Evolutionary conservation across 768 basidiomycete genomes (phyloP).

Genomic region (Candolleomyces eurysporus): DNA sequence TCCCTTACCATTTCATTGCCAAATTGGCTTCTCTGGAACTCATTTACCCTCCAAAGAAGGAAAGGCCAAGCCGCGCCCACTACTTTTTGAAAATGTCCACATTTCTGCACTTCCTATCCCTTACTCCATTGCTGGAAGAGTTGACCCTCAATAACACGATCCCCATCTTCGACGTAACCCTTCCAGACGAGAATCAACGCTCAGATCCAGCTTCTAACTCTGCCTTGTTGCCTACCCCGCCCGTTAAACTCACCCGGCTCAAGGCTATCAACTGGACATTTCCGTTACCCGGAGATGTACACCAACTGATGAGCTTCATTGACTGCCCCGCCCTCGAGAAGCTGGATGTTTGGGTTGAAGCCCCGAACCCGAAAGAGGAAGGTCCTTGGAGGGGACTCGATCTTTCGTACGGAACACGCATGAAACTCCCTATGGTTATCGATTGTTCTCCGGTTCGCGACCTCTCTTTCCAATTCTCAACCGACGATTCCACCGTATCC

Average conservation of each 20-base stretch:
- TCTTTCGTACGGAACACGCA: slow-evolving; percentile 12
- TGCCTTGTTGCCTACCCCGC: slow-evolving; percentile 14
- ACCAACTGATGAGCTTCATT: slow-evolving; percentile 42
- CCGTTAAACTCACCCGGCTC: slow-evolving; percentile 36
- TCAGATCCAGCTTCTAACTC: neutral
- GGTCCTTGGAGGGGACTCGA: slow-evolving; percentile 1
- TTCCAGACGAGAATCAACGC: slow-evolving; percentile 9
- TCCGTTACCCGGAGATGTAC: slow-evolving; percentile 40
- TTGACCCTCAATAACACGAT: slow-evolving; percentile 41
- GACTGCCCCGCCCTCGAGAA: slow-evolving; percentile 37
- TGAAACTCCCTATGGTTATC: slow-evolving; percentile 14
- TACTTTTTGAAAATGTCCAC: slow-evolving; percentile 39
- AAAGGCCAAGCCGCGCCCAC: slow-evolving; percentile 16
- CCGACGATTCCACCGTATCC: slow-evolving; percentile 35
- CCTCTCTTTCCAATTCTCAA: slow-evolving; percentile 40
- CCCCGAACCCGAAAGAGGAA: neutral
- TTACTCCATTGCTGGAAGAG: slow-evolving; percentile 39
- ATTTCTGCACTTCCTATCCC: slow-evolving; percentile 33
- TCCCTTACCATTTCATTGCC: slow-evolving; percentile 27
- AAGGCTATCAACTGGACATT: slow-evolving; percentile 48
- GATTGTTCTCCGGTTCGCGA: slow-evolving; percentile 36
- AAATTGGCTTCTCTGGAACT: slow-evolving; percentile 44
- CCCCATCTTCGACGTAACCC: slow-evolving; percentile 34
- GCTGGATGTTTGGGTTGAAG: slow-evolving; percentile 43
- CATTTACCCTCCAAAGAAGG: slow-evolving; percentile 30